Evolutionary conservation across 805 yeast species (phyloP), one percentile per base, ranked within the genome.

Genomic region (Starmerella etchellsii): DNA sequence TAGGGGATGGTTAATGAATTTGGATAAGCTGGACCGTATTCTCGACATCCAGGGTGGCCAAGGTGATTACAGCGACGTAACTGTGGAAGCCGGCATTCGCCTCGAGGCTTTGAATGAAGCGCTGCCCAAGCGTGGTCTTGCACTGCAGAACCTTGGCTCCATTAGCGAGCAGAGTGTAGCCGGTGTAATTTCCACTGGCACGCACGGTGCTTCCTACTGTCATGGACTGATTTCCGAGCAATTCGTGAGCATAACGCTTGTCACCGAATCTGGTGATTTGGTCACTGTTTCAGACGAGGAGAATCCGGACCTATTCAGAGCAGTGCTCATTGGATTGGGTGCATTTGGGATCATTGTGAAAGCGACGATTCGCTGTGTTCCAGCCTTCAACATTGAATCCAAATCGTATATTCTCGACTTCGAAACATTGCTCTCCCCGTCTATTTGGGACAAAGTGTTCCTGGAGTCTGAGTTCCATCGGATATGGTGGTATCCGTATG

Each of bases 401-500:
- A 68, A 73, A 36, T 91, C 83, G 57, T 94, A 84, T 60, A 78
- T 85, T 28, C 76, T 88, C 52, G 65, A 74, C 22, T 84, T 88
- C 54, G 80, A 79, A 20, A 73, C 83, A 6, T 63, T 88, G 20
- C 61, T 88, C 51, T 67, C 74, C 45, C 31, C 37, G 3, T 62
- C 64, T 44, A 42, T 50, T 13, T 84, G 94, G 84, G 83, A 80
- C 50, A 66, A 68, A 13, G 61, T 88, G 34, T 88, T 96, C 94
- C 73, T 81, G 3, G 76, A 83, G 35, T 71, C 84, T n/a, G 98
- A 88, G 62, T 88, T 76, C 55, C 79, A 85, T 34, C 74, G 97
- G 49, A 74, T 85, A 37, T 88, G 97, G 96, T 91, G 97, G 97
- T 91, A 81, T 61, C 97, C 98, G 1, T 91, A 88, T 60, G 69